A percentile compares a stretch with the other conserved stretches of the same genome.
phyloP scores from a whole-genome alignment of 805 yeast genomes.

The Priceomyces fermenticarens region DNA sequence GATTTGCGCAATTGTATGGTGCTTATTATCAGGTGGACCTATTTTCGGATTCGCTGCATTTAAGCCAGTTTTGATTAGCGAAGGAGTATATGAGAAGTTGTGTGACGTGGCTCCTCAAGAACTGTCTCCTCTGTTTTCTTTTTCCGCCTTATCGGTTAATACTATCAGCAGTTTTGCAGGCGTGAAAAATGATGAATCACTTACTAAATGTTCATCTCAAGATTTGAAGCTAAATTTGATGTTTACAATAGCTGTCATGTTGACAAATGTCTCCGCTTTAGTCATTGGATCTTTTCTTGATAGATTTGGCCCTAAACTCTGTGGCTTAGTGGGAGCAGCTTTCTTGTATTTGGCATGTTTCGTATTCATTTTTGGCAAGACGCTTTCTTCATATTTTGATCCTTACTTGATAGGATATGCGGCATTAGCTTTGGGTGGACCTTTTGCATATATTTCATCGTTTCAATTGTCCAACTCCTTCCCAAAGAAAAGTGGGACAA shows the following conservation, averaged over 20 bases:
- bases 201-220: conserved; percentile 48
- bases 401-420: conserved; percentile 53
- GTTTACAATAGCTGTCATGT: conserved; percentile 56
- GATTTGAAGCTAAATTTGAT: conserved; percentile 56
- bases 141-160: conserved; percentile 11
- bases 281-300: conserved; percentile 50
- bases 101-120: conserved; percentile 26
- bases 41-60: conserved; percentile 60
- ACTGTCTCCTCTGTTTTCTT: conserved; percentile 5
- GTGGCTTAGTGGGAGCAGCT: conserved; percentile 51
- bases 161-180: conserved; percentile 4
- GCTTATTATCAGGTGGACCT: conserved; percentile 55
- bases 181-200: conserved; percentile 17
- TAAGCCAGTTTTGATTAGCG: conserved; percentile 49
- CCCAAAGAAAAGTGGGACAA: conserved; percentile 50
- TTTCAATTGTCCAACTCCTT: conserved; percentile 58
- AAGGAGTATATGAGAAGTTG: conserved; percentile 42
- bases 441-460: conserved; percentile 53
- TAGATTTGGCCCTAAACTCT: conserved; percentile 48
- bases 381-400: conserved; percentile 31
- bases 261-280: conserved; percentile 54
- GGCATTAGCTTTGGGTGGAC: conserved; percentile 56
- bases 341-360: conserved; percentile 46
- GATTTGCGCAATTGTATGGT: conserved; percentile 52
- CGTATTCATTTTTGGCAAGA: conserved; percentile 42